phyloP scores from a whole-genome alignment of 192 early-diverging fungal species.

The Coemansia sp. region DNA sequence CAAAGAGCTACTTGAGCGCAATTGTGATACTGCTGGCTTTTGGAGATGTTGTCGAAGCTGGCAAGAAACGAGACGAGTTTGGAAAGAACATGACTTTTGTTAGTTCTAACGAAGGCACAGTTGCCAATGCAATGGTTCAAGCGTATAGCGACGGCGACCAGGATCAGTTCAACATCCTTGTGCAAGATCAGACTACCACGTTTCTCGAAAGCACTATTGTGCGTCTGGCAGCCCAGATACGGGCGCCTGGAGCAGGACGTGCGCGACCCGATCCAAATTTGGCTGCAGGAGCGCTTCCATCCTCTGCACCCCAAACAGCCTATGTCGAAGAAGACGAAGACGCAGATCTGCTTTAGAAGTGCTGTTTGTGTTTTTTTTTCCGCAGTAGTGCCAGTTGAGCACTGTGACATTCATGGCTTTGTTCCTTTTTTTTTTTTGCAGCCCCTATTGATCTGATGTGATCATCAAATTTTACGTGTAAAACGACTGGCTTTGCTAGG shows the following conservation, averaged over 20 bases:
- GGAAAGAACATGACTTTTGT: constrained; percentile 26
- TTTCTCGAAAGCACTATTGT: constrained; percentile 36
- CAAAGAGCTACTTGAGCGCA: constrained; percentile 31
- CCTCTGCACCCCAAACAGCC: not conserved
- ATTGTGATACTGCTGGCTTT: constrained; percentile 42
- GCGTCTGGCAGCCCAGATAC: constrained; percentile 29
- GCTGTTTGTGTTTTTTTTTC: constrained; percentile 5
- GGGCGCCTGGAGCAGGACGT: constrained; percentile 32
- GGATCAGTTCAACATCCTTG: constrained; percentile 22
- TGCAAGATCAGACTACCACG: constrained; percentile 19
- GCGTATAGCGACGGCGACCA: constrained; percentile 44
- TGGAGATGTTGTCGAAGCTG: constrained; percentile 42
- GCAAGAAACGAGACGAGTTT: constrained; percentile 46
- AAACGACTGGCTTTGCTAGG: no score
- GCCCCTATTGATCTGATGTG: not conserved
- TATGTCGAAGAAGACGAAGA: constrained; percentile 23
- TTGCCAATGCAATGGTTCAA: constrained; percentile 40
- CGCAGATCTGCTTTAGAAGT: constrained; percentile 28
- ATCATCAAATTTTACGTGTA: no score
- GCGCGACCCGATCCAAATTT: not conserved
- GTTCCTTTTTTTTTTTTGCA: constrained; percentile 6
- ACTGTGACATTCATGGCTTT: no score
- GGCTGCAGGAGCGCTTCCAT: not conserved
- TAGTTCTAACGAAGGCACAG: constrained; percentile 30
- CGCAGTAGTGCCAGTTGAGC: no score